Percentiles rank a stretch among this genome's conserved stretches.
phyloP scores from a whole-genome alignment of 2,329 filamentous ascomycete genomes.

The Trichoderma endophyticum region DNA sequence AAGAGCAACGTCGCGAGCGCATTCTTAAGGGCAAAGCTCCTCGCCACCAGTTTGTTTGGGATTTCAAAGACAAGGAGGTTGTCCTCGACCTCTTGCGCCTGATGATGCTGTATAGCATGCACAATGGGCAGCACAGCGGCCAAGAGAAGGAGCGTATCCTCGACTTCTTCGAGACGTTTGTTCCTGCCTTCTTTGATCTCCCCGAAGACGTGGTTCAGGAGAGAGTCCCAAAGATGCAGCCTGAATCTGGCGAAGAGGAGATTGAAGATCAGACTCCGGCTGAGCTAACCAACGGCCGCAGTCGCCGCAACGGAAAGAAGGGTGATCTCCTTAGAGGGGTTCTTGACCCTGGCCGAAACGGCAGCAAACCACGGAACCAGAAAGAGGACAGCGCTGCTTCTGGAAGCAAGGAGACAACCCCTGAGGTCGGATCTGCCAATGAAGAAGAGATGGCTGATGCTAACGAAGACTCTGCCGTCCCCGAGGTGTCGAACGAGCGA shows the following conservation, averaged over 20 bases:
- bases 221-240: constrained; percentile 65
- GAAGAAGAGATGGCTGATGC: constrained; percentile 72
- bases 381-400: constrained; percentile 75
- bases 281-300: constrained; percentile 66
- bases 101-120: constrained; percentile 62
- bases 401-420: constrained; percentile 83
- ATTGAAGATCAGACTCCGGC: constrained; percentile 69
- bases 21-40: constrained; percentile 59
- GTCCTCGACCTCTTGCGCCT: constrained; percentile 60
- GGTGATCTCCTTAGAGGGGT: constrained; percentile 80
- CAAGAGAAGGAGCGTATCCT: constrained; percentile 71
- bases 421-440: constrained; percentile 72
- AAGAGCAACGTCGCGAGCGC: constrained; percentile 77
- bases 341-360: constrained; percentile 72
- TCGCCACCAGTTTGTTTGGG: constrained; percentile 71
- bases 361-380: constrained; percentile 65
- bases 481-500: constrained; percentile 62
- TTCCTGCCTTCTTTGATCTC: constrained; percentile 74
- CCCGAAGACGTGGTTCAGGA: constrained; percentile 66
- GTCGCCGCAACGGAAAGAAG: constrained; percentile 71
- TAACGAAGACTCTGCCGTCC: constrained; percentile 52
- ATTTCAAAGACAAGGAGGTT: constrained; percentile 68
- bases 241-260: constrained; percentile 72
- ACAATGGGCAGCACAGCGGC: constrained; percentile 67
- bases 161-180: constrained; percentile 73